Conservation (phyloP, 352 stramenopile genomes). For the Thraustochytrium striatum region DNA sequence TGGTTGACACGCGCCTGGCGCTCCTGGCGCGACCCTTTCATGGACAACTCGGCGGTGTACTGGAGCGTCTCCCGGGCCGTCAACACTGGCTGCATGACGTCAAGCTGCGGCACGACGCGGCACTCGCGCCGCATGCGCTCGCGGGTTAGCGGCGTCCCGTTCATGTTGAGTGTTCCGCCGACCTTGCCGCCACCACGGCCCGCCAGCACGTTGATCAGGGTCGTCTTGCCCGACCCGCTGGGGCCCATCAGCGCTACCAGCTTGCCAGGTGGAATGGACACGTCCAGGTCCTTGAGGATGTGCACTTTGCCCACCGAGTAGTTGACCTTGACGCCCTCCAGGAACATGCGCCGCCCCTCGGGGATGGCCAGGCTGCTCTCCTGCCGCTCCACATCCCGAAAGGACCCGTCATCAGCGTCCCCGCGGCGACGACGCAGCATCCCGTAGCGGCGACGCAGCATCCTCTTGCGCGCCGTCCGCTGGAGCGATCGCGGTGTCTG, state of each 20-base stretch:
- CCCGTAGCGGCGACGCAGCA: neutral
- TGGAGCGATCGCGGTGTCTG: neutral
- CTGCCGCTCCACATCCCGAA: no score
- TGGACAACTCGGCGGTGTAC: slow-evolving; percentile 55
- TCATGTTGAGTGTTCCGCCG: neutral
- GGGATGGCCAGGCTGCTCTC: neutral
- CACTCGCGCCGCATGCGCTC: slow-evolving; percentile 22
- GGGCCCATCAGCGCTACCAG: slow-evolving; percentile 62
- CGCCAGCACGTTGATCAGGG: slow-evolving; percentile 68
- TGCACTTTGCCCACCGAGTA: neutral
- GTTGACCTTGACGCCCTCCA: slow-evolving; percentile 7
- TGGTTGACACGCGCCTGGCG: slow-evolving; percentile 57
- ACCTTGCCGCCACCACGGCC: slow-evolving; percentile 66
- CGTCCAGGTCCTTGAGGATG: slow-evolving; percentile 32
- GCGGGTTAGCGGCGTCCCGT: neutral
- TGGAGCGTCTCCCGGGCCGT: slow-evolving; percentile 70
- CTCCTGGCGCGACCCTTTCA: neutral
- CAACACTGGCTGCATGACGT: slow-evolving; percentile 52
- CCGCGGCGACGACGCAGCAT: no score
- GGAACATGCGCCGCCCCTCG: neutral
- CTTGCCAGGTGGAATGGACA: neutral
- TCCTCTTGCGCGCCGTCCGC: neutral
- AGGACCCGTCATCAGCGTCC: no score
- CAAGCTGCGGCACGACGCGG: slow-evolving; percentile 40
- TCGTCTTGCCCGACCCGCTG: slow-evolving; percentile 74